Conservation (phyloP, 164 flowering plant species). For the Liriodendron chinense region DNA sequence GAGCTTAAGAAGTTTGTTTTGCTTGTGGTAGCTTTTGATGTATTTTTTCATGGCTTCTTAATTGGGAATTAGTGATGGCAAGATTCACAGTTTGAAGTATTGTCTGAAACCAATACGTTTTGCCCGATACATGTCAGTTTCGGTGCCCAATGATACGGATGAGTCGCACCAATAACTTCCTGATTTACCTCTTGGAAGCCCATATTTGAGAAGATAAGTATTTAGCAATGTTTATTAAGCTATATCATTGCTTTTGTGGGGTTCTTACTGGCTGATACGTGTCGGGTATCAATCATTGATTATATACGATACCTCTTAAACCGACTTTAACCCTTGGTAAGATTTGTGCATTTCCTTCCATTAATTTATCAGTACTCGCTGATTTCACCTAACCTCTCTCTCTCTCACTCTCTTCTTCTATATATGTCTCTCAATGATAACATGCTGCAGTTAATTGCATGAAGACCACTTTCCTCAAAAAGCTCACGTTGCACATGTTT, state of each 20-base stretch:
- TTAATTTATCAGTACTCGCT: neutral
- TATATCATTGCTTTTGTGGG: too few relatives aligned
- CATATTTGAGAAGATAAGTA: too few relatives aligned
- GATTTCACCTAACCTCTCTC: neutral
- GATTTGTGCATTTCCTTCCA: neutral
- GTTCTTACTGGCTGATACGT: too few relatives aligned
- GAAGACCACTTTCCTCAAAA: conserved; percentile 42
- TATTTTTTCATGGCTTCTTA: neutral
- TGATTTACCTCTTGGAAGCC: too few relatives aligned
- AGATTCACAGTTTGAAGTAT: too few relatives aligned
- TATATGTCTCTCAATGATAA: neutral
- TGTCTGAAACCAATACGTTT: too few relatives aligned
- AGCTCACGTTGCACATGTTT: conserved; percentile 95
- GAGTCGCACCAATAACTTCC: too few relatives aligned
- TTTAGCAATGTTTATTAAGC: too few relatives aligned
- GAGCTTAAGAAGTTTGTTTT: neutral
- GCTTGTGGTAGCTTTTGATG: neutral
- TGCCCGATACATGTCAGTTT: too few relatives aligned
- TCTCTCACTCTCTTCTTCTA: neutral
- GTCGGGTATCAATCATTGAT: too few relatives aligned
- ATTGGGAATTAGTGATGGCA: too few relatives aligned
- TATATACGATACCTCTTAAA: neutral
- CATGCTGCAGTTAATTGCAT: neutral
- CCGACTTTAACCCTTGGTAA: neutral
- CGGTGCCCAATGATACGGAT: too few relatives aligned